Base-by-base conservation (phyloP, 352 stramenopile genomes). In the Phytophthora uliginosa region DNA sequence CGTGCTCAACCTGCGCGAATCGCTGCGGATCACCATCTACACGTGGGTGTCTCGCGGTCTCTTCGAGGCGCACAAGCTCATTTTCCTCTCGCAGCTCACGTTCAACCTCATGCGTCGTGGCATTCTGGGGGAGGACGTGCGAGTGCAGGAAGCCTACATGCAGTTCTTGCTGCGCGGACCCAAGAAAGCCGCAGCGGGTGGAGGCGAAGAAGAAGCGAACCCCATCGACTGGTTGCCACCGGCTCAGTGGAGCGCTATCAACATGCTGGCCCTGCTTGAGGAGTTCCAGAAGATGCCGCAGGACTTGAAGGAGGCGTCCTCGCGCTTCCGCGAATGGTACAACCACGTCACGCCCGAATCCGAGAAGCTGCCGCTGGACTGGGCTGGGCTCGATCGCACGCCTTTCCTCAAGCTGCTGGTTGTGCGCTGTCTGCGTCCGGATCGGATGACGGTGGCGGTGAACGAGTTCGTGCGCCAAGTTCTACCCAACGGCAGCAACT, bases 321-420 rank as follows among this genome's bases (percentile, higher is more conserved):
- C 88, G 15, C 90, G 98, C 38, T 99, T 99, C 86, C 85, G 94
- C n/a, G 97, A 99, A 79, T 99, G 98, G 98, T 99, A 98, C 86
- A 99, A 99, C 82, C 86, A 97, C 73, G 92, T 97, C 67, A 97
- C 94, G 0, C 98, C 98, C 8, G 98, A 99, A 77, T 95, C 83
- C 0, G 97, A 99, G 75, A 99, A 99, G 82, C 79, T 99, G 26
- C 98, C 98, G 3, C 84, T 99, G 17, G 97, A 99, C 77, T 99
- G 97, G 97, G 93, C 97, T 20, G 89, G 86, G 28, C 82, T 99
- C n/a, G 97, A 99, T 69, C 94, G 94, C 47, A 94, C 92, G 59
- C 96, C 97, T 8, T 99, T 99, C 79, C 83, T 99, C 42, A 99
- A 99, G 77, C 96, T 99, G 69, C 81, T 99, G 24, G 96, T 99